These are phyloP conservation scores for Acarospora socialis DNA, from an alignment of 2,329 filamentous ascomycete species.

Conservation along the genomic window DNA sequence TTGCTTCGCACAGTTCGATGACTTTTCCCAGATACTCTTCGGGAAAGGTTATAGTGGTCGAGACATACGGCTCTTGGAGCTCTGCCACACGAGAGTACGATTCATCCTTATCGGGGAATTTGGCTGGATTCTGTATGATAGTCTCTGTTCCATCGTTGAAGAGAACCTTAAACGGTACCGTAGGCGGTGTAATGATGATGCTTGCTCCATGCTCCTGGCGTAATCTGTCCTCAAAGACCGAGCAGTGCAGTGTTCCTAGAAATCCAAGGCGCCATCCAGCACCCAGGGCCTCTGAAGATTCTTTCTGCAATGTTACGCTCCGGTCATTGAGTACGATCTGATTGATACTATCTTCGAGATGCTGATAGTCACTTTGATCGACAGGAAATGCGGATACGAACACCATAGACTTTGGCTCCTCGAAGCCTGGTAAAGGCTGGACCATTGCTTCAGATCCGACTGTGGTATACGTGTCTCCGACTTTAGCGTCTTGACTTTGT, in stretches of 20 bases:
- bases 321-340: constrained; percentile 91
- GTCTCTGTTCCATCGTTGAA: constrained; percentile 64
- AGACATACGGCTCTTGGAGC: constrained; percentile 61
- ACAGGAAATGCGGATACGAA: constrained; percentile 95
- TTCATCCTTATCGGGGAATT: constrained; percentile 65
- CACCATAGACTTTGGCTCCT: constrained; percentile 97
- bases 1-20: constrained; percentile 85
- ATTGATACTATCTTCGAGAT: constrained; percentile 83
- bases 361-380: constrained; percentile 73
- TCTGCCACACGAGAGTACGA: constrained; percentile 41
- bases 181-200: constrained; percentile 93
- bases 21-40: constrained; percentile 89
- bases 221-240: constrained; percentile 93
- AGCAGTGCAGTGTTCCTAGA: constrained; percentile 91
- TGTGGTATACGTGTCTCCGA: constrained; percentile 87
- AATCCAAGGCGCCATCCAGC: constrained; percentile 92
- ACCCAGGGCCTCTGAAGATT: constrained; percentile 83
- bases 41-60: constrained; percentile 75
- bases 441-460: constrained; percentile 63
- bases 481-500: constrained; percentile 82
- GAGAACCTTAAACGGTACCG: constrained; percentile 77
- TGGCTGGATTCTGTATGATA: constrained; percentile 70
- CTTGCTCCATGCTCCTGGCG: constrained; percentile 87
- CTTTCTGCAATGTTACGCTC: constrained; percentile 85
- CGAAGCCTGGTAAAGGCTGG: constrained; percentile 75